These are phyloP conservation scores for Penicillium manginii DNA, from an alignment of 495 filamentous ascomycete species.

Conservation along the genomic window DNA sequence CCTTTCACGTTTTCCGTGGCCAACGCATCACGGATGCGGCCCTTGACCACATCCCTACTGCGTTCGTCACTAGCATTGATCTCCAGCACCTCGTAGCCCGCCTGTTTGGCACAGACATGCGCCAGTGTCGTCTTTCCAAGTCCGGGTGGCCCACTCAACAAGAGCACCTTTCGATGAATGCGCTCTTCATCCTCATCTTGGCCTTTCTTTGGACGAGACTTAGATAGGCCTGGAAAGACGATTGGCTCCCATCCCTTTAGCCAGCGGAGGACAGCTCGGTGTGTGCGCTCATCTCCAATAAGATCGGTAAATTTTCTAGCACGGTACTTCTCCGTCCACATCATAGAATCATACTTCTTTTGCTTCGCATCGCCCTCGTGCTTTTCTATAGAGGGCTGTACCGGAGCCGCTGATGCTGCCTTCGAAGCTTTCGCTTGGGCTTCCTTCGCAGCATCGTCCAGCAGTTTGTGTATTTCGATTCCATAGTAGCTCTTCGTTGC, in stretches of 20 bases:
- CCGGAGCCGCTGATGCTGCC: constrained; percentile 14
- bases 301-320: constrained; percentile 91
- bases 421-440: constrained; percentile 44
- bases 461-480: constrained; percentile 80
- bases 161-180: constrained; percentile 79
- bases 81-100: constrained; percentile 93
- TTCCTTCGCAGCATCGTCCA: constrained; percentile 67
- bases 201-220: constrained; percentile 51
- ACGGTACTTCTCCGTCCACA: constrained; percentile 92
- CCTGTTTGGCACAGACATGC: constrained; percentile 92
- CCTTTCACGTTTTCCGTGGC: constrained; percentile 91
- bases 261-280: constrained; percentile 90
- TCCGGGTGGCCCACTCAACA: constrained; percentile 89
- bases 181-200: constrained; percentile 62
- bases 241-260: constrained; percentile 91
- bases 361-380: constrained; percentile 37
- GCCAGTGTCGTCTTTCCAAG: constrained; percentile 95
- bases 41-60: constrained; percentile 95
- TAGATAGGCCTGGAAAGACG: constrained; percentile 78
- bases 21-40: constrained; percentile 82
- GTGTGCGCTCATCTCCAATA: constrained; percentile 91
- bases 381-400: constrained; percentile 43
- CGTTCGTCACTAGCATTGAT: constrained; percentile 95
- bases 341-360: constrained; percentile 46
- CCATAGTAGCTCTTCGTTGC: constrained; percentile 89